Evolutionary conservation across 106 monocot species (phyloP), one percentile per base, ranked within the genome.

Genomic region (Acorus calamus): DNA sequence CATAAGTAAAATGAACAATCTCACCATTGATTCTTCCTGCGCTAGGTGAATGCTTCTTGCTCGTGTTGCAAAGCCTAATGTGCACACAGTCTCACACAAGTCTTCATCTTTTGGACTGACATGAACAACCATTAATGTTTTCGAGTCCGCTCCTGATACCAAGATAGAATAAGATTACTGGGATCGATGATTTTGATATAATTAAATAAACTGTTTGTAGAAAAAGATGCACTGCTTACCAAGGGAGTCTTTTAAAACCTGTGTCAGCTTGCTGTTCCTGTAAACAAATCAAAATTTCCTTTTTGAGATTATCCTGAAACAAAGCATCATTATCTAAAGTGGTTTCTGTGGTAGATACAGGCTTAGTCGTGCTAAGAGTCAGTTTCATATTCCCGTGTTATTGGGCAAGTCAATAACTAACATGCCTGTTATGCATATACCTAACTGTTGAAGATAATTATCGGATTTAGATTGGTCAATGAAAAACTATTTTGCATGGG

Each of bases 261-360:
- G 89, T 67, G 85, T 86, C 43, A 90, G 80, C 74, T 90, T 90
- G 74, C 89, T 83, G 61, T 90, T 90, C 77, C 89, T 90, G 80
- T 50, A n/a, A n/a, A n/a, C n/a, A n/a, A n/a, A n/a, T n/a, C n/a
- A n/a, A n/a, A n/a, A n/a, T n/a, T n/a, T n/a, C n/a, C n/a, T n/a
- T n/a, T n/a, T n/a, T n/a, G n/a, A n/a, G n/a, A n/a, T n/a, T n/a
- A n/a, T n/a, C n/a, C n/a, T n/a, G n/a, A n/a, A n/a, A n/a, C n/a
- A n/a, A n/a, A n/a, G n/a, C n/a, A n/a, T n/a, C n/a, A n/a, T n/a
- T n/a, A n/a, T n/a, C n/a, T n/a, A n/a, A n/a, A n/a, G n/a, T n/a
- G n/a, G n/a, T n/a, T n/a, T n/a, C n/a, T n/a, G n/a, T n/a, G n/a
- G n/a, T n/a, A n/a, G n/a, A n/a, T n/a, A n/a, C n/a, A n/a, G n/a